A percentile compares a stretch with the other conserved stretches of the same genome.
These are phyloP conservation scores for Stereocaulon alpinum DNA, from an alignment of 495 filamentous ascomycete species.

Conservation along the genomic window DNA sequence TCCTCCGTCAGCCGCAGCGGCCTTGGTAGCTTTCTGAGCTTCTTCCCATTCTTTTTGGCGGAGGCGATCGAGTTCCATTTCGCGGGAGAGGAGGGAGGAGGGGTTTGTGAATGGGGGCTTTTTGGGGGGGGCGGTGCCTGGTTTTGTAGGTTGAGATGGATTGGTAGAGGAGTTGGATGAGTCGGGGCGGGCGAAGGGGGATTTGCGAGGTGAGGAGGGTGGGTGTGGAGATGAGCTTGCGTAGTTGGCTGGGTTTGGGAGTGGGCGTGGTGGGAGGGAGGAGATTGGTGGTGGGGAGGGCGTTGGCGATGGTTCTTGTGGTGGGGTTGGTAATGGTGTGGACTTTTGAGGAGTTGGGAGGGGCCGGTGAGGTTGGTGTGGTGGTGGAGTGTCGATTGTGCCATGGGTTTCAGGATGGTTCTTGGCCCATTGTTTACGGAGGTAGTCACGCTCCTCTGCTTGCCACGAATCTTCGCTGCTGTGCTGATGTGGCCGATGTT, in stretches of 20 bases:
- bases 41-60: slow-evolving; percentile 94
- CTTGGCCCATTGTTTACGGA: slow-evolving; percentile 58
- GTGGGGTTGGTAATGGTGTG: slow-evolving; percentile 2
- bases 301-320: slow-evolving; percentile 17
- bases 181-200: slow-evolving; percentile 26
- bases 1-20: slow-evolving; percentile 37
- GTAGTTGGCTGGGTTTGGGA: slow-evolving; percentile 42
- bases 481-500: slow-evolving; percentile 42
- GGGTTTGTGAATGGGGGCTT: slow-evolving; percentile 31
- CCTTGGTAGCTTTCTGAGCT: slow-evolving; percentile 61
- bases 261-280: slow-evolving; percentile 29
- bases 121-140: slow-evolving; percentile 33
- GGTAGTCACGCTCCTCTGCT: slow-evolving; percentile 63
- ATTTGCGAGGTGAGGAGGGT: slow-evolving; percentile 17
- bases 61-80: slow-evolving; percentile 93
- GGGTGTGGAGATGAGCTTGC: slow-evolving; percentile 35
- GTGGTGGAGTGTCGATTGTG: slow-evolving; percentile 18
- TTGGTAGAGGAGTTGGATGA: slow-evolving; percentile 22
- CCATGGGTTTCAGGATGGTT: slow-evolving; percentile 30
- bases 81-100: slow-evolving; percentile 71
- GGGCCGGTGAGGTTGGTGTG: slow-evolving; percentile 34
- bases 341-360: slow-evolving; percentile 24
- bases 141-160: slow-evolving; percentile 23
- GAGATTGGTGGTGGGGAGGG: slow-evolving; percentile 26
- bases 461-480: slow-evolving; percentile 55